Base-by-base conservation (phyloP, 495 filamentous ascomycete species). In the Cercophora sp. region DNA sequence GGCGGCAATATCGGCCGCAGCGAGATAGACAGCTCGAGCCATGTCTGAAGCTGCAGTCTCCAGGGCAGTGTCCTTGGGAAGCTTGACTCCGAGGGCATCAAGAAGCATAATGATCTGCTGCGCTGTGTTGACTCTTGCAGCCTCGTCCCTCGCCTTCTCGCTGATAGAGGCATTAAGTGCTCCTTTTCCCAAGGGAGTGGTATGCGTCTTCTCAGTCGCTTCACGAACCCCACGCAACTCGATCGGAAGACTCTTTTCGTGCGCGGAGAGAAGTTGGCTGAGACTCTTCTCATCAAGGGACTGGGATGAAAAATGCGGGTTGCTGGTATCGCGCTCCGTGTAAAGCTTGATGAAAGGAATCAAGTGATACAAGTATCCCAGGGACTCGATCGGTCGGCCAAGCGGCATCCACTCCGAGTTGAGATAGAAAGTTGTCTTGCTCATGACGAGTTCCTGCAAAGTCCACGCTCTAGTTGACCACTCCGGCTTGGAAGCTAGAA, bases 381-480 rank as follows among this genome's bases (percentile, higher is more conserved):
- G 42, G 23, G 50, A 62, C 36, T 76, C 70, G 23, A 69, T 56
- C 18, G 67, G 64, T 22, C 74, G 59, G 15, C 50, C 55, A 34
- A 75, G 51, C 18, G 56, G 54, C 35, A 59, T 11, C 72, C 72
- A 75, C 2, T 58, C 35, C 2, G 63, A 64, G 41, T 77, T 77
- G 25, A 70, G 66, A 54, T 70, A 75, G 57, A 66, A 75, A 1
- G 71, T 70, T 20, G 67, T 65, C 59, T 70, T 73, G 57, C 74
- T 77, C 63, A 75, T 62, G 22, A 75, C 70, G 31, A 78, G 64
- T 47, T 78, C 73, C 45, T 78, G 74, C n/a, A 76, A 58, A 20
- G 73, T 78, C 72, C 73, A 78, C 8, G 68, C 73, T 39, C 71
- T 60, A 2, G 65, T 70, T 0, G 67, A 65, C 74, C 72, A 75